Evolutionary conservation across 768 basidiomycete species (phyloP).

Genomic region (Exsudoporus frostii): DNA sequence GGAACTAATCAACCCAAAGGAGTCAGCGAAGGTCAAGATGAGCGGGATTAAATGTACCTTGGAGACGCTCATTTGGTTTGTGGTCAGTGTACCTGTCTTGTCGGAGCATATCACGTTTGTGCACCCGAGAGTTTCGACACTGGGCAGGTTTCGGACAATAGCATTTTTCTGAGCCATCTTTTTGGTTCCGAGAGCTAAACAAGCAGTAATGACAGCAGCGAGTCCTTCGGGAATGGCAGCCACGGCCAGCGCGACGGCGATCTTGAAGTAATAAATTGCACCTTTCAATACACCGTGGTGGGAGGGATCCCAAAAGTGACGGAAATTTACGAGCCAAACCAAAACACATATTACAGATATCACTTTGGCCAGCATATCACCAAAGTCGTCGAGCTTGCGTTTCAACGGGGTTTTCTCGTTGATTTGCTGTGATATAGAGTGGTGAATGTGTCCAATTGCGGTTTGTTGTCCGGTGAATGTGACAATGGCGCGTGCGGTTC

Average conservation of each 20-base stretch:
- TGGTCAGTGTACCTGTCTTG: conserved; percentile 95
- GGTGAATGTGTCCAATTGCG: conserved; percentile 96
- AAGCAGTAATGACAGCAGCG: conserved; percentile 98
- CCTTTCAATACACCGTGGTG: conserved; percentile 91
- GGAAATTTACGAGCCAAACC: conserved; percentile 96
- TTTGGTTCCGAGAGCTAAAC: conserved; percentile 93
- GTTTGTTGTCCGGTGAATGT: conserved; percentile 83
- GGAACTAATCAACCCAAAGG: conserved; percentile 51
- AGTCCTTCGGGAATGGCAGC: conserved; percentile 98
- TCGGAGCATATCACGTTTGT: conserved; percentile 99
- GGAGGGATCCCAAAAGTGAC: conserved; percentile 93
- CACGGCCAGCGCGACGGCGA: conserved; percentile 97
- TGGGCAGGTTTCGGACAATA: conserved; percentile 93
- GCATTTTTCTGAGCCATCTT: conserved; percentile 99
- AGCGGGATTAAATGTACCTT: conserved; percentile 42
- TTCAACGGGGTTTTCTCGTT: conserved; percentile 96
- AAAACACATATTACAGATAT: conserved; percentile 96
- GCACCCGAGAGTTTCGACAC: conserved; percentile 95
- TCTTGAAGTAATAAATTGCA: conserved; percentile 98
- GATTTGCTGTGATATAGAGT: conserved; percentile 90
- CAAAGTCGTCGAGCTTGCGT: conserved; percentile 96
- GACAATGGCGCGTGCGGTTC: conserved; percentile 83
- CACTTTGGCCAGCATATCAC: conserved; percentile 95
- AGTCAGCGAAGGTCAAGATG: conserved; percentile 6
- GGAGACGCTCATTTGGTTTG: conserved; percentile 96